Evolutionary conservation across 2,329 filamentous ascomycete genomes (phyloP), one percentile per base, ranked within the genome.

Genomic region (Aspergillus phoenicis): DNA sequence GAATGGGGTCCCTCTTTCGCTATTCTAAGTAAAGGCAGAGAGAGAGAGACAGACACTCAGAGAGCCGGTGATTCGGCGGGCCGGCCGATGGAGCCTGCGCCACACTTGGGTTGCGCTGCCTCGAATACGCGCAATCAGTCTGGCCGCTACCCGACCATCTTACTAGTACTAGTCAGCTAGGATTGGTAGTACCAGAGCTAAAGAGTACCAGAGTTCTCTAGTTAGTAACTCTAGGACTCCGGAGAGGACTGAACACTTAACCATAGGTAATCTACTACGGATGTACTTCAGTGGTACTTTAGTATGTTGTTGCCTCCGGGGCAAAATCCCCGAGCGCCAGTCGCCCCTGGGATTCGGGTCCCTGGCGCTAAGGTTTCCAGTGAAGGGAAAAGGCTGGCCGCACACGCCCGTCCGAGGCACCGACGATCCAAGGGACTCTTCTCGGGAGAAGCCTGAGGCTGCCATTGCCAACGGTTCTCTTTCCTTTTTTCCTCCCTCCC

Each of bases 61-160:
- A 45, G 41, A 45, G 53, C 30, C 55, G 41, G 49, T 54, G 33
- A 52, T 48, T 60, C 41, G 57, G 45, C 47, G 56, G 55, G 56
- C 41, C 20, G 33, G 58, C 63, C 61, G 48, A 58, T 53, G 58
- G 60, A 48, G 62, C 61, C 66, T 71, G 68, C 68, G 69, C 69
- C 69, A 71, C 68, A 70, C 61, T 60, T 48, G 53, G 39, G 24
- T 53, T 56, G 43, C 24, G 15, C 53, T 47, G 26, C 43, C 53
- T 41, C 33, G 57, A 61, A 61, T 62, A 64, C 63, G 62, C 63
- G 62, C 62, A 64, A 64, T 60, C 62, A 59, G 41, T 48, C 41
- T 49, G 30, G 30, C 43, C 39, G 39, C 28, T 57, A 57, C 54
- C 54, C 54, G 54, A 57, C 30, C 15, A 15, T 30, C 11, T 15